These are phyloP conservation scores for Acanthamoeba royreba DNA, from an alignment of 208 protist genomes.

Conservation along the genomic window DNA sequence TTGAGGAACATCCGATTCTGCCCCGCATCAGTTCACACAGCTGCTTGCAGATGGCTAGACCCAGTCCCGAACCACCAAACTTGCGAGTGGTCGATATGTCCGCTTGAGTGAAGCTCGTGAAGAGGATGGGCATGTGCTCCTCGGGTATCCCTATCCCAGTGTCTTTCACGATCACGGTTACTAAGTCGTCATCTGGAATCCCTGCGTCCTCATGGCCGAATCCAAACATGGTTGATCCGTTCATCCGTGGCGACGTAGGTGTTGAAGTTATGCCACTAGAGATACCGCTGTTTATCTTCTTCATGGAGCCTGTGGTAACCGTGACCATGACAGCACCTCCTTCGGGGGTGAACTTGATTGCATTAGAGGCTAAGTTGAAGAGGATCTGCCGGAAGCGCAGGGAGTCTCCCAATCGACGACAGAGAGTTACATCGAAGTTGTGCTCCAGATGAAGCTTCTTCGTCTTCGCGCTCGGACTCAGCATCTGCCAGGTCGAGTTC, in stretches of 20 bases:
- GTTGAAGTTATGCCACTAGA: neutral
- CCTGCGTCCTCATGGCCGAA: neutral
- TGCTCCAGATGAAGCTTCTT: neutral
- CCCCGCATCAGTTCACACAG: constrained; percentile 58
- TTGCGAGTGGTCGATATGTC: constrained; percentile 56
- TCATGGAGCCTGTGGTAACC: neutral
- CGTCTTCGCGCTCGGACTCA: neutral
- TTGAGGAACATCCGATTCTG: neutral
- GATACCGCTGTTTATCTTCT: too few relatives aligned
- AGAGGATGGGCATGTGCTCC: constrained; percentile 58
- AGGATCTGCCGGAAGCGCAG: constrained; percentile 61
- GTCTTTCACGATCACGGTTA: constrained; percentile 38
- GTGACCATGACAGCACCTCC: neutral
- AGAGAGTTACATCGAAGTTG: neutral
- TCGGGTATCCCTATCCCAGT: constrained; percentile 72
- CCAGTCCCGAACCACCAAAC: constrained; percentile 73
- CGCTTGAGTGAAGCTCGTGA: constrained; percentile 66
- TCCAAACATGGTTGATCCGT: neutral
- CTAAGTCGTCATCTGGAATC: neutral
- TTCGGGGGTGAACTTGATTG: constrained; percentile 62
- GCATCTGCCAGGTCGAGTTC: neutral
- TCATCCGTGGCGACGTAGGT: neutral
- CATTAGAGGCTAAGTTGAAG: constrained; percentile 66
- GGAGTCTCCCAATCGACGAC: neutral
- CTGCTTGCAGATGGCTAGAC: constrained; percentile 58